Evolutionary conservation across 768 basidiomycete genomes (phyloP).

Genomic region (Russula sp.): DNA sequence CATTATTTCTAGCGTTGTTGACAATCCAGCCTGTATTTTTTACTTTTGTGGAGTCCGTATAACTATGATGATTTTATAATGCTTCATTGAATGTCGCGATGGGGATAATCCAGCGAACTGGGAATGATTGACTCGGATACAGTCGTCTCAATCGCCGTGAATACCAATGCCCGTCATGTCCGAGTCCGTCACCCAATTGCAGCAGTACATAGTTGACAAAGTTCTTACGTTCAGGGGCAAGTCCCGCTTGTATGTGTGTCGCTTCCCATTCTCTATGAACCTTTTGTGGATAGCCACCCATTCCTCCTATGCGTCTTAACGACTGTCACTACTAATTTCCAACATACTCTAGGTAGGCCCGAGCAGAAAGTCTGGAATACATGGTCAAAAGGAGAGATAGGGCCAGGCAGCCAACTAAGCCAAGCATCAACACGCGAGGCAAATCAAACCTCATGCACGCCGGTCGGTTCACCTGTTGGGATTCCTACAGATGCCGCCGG

Average conservation of each 20-base stretch:
- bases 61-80: neutral
- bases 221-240: neutral
- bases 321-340: neutral
- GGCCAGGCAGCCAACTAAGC: too few species aligned
- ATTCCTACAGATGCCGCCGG: neutral
- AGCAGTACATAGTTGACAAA: neutral
- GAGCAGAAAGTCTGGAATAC: neutral
- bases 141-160: too few species aligned
- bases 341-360: neutral
- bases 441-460: conserved; percentile 10
- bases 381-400: neutral
- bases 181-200: too few species aligned
- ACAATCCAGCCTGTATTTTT: neutral
- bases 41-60: neutral
- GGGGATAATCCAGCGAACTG: neutral
- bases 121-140: too few species aligned
- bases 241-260: neutral
- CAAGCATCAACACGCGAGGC: neutral
- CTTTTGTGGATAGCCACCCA: too few species aligned
- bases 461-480: neutral
- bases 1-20: neutral
- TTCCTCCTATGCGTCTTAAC: neutral
- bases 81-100: neutral
- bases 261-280: neutral
- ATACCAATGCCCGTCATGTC: too few species aligned